Evolutionary conservation across 2,329 filamentous ascomycete genomes (phyloP).

Genomic region (Pyricularia pennisetigena): DNA sequence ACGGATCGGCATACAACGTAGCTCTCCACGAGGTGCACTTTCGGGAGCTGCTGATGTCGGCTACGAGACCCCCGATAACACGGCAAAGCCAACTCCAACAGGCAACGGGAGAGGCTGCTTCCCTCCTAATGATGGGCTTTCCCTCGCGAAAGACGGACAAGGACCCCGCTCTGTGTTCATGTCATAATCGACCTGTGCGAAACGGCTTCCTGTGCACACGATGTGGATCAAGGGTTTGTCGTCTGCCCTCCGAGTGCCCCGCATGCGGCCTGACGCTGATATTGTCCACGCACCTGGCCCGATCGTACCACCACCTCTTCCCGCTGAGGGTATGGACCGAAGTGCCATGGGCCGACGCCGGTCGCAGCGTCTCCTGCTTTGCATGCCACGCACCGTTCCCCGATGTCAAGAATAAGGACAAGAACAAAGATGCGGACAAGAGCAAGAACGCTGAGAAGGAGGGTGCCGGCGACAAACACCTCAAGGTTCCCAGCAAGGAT

Average conservation of each 20-base stretch:
- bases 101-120: conserved; percentile 23
- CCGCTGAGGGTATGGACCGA: conserved; percentile 85
- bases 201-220: conserved; percentile 89
- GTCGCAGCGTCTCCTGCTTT: conserved; percentile 50
- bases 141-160: conserved; percentile 74
- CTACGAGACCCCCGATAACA: conserved; percentile 82
- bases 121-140: conserved; percentile 95
- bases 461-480: conserved; percentile 8
- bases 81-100: conserved; percentile 48
- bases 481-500: not conserved
- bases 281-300: conserved; percentile 81
- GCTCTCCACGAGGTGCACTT: conserved; percentile 84
- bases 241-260: conserved; percentile 81
- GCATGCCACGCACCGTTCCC: conserved; percentile 71
- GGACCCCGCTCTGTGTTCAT: conserved; percentile 72
- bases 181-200: conserved; percentile 70
- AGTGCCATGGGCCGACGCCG: conserved; percentile 71
- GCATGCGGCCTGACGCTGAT: conserved; percentile 87
- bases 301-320: conserved; percentile 91
- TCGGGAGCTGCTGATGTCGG: conserved; percentile 75
- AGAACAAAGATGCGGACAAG: conserved; percentile 6
- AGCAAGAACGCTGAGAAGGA: conserved; percentile 5
- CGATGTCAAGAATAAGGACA: conserved; percentile 13
- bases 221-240: conserved; percentile 82
- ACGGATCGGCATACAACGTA: conserved; percentile 61